These are phyloP conservation scores for Hordeum marinum DNA, from an alignment of 176 grass and related monocot genomes.

Conservation along the genomic window DNA sequence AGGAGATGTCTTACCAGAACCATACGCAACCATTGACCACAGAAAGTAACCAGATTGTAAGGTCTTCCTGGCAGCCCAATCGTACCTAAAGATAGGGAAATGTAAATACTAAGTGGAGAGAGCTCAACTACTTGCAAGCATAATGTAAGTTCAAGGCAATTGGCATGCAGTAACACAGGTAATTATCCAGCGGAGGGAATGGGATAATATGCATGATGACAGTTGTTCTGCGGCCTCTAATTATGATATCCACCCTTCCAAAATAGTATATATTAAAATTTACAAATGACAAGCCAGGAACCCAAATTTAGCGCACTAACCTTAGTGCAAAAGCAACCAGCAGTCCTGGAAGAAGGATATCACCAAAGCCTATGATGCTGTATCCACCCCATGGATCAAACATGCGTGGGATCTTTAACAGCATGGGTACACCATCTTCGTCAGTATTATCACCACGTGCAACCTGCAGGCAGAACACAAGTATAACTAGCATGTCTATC, in stretches of 20 bases:
- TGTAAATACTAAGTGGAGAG: background rate
- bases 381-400: slow-evolving; percentile 99
- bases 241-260: background rate
- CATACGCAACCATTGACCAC: slow-evolving; percentile 96
- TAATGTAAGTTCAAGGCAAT: background rate
- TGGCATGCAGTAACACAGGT: background rate
- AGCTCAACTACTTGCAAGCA: background rate
- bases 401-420: slow-evolving; percentile 92
- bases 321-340: slow-evolving; percentile 94
- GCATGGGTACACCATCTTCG: slow-evolving; percentile 97
- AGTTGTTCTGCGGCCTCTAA: background rate
- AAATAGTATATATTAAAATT: background rate
- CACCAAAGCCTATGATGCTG: slow-evolving; percentile 98
- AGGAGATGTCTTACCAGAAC: slow-evolving; percentile 59
- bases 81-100: slow-evolving; percentile 54
- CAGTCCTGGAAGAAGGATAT: slow-evolving; percentile 96
- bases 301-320: slow-evolving; percentile 15
- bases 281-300: background rate
- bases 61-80: slow-evolving; percentile 95
- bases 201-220: background rate
- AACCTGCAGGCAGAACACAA: slow-evolving; percentile 40
- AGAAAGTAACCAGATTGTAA: slow-evolving; percentile 94
- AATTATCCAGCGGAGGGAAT: background rate
- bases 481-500: background rate
- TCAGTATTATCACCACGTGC: slow-evolving; percentile 94